Base-by-base conservation (phyloP, 2,329 filamentous ascomycete species). In the Claviceps sp. region DNA sequence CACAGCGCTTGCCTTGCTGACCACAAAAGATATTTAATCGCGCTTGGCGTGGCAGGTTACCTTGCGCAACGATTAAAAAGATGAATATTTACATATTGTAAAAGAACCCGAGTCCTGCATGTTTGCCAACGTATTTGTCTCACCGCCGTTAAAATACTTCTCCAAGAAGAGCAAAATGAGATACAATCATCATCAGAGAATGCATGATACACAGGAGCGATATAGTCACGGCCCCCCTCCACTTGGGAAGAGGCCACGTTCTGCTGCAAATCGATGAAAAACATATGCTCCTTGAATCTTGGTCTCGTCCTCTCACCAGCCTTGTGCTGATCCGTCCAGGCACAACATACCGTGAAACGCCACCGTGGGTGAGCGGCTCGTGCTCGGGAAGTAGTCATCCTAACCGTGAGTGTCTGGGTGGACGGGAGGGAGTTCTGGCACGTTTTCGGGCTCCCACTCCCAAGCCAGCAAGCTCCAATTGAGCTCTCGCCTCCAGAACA, bases 401-500 rank as follows among this genome's bases (percentile, higher is more conserved):
- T 70, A 70, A 67, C 69, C 74, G 66, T 79, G 76, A 61, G 73
- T 67, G 56, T 71, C 72, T 57, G 68, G 66, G 63, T 75, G 68
- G 58, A 79, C 67, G 54, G 60, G 60, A 59, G 66, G 67, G 60
- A 67, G 62, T 54, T 61, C 51, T 53, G 66, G 63, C 53, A 68
- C 62, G 58, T 62, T 63, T 52, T 70, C 71, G 42, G 74, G 72
- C 63, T 81, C 77, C 76, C 80, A 88, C 65, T 89, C 83, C 86
- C 86, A 91, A 50, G 82, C 85, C 62, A 90, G 70, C 65, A 90
- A 77, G 66, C 86, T 88, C 87, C 87, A 91, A 70, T 93, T 93
- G 62, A 93, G 72, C 70, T 91, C 86, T 60, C 82, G 79, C 60
- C 82, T 77, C 81, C 81, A 85, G 63, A 84, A 84, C 45, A 85